Conservation (phyloP, 2,329 filamentous ascomycete genomes). For the Fusarium lyarnte region DNA sequence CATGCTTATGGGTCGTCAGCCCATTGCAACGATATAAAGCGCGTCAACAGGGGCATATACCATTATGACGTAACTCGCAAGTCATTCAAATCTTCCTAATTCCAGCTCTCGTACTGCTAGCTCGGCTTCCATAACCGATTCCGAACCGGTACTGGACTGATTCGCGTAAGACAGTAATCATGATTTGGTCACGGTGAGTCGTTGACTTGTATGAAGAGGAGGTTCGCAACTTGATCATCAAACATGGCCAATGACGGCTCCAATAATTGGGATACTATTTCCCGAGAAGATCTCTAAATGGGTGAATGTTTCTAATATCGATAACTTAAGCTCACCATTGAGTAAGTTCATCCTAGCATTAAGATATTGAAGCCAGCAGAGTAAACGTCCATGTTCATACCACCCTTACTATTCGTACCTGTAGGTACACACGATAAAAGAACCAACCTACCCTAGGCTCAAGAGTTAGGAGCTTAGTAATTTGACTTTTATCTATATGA, state of each 20-base stretch:
- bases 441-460: neutral
- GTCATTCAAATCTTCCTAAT: neutral
- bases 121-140: neutral
- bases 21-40: neutral
- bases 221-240: neutral
- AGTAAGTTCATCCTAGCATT: neutral
- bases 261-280: neutral
- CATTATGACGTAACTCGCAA: conserved; percentile 9
- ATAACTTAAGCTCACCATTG: neutral
- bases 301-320: neutral
- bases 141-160: neutral
- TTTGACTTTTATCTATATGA: neutral
- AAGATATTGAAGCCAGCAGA: neutral
- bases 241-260: neutral
- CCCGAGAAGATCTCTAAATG: neutral
- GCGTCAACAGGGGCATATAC: neutral
- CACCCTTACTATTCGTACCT: neutral
- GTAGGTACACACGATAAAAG: neutral
- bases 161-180: neutral
- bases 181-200: neutral
- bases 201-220: neutral
- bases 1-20: neutral
- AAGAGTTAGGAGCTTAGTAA: neutral
- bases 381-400: neutral
- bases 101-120: neutral